Base-by-base conservation (phyloP, 2,329 filamentous ascomycete species). In the Pseudocercospora vitis region DNA sequence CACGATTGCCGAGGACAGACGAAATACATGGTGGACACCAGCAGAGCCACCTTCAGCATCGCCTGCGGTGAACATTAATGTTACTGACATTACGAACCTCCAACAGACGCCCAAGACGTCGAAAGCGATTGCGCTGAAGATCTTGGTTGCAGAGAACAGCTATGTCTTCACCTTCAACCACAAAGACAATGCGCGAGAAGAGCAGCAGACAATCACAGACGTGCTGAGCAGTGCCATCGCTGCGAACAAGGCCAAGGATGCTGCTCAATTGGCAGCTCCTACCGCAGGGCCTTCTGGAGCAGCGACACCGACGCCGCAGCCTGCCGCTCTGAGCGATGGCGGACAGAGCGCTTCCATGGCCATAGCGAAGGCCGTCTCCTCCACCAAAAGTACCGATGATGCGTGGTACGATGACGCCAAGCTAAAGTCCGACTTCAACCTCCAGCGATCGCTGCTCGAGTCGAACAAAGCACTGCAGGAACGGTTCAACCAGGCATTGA, bases 91-190 rank as follows among this genome's bases (percentile, higher is more conserved):
- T 67, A 90, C 87, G 47, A 96, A 97, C 74, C 82, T 99, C 45
- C 92, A 99, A 72, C 92, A 97, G 71, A 97, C 94, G 0, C 91
- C 94, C 9, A 89, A 90, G 56, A 85, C 80, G n/a, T 85, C 84
- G 29, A 78, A 90, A 14, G 96, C 96, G 78, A 91, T 95, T 49
- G 96, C 96, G 80, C 81, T 97, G 55, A 96, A 94, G 71, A 86
- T 99, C 51, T 89, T 96, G 63, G 87, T 87, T 58, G 87, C 91
- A 46, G 76, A 88, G 14, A 81, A 85, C 40, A 82, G 85, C 50
- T 89, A 95, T 69, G 83, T 92, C 45, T 96, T 99, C 71, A 86
- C 88, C 60, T 97, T 99, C 74, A 95, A 90, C 54, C 90, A 90
- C 2, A 28, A 45, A 9, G 75, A 81, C 18, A 82, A 88, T 61